phyloP scores from a whole-genome alignment of 164 flowering plant genomes.

The Paratinospora sagittata region DNA sequence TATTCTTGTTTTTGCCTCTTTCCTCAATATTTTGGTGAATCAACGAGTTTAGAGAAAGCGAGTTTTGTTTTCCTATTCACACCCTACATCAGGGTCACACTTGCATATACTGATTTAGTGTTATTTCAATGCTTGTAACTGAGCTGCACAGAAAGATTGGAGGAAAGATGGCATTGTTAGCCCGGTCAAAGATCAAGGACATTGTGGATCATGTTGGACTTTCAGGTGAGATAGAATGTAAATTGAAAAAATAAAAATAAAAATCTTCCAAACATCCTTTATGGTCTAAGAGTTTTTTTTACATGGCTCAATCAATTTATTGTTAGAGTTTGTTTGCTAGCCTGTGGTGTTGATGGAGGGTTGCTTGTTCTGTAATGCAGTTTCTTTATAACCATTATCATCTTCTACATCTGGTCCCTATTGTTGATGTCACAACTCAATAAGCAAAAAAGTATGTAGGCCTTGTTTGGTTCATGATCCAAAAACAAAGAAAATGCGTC shows the following conservation, averaged over 20 bases:
- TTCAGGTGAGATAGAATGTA: constrained; percentile 93
- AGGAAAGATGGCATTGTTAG: constrained; percentile 79
- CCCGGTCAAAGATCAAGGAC: constrained; percentile 86
- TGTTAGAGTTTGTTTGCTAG: background rate
- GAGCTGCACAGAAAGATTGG: constrained; percentile 77
- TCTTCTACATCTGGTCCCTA: background rate
- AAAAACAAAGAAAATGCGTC: no score
- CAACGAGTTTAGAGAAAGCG: no score
- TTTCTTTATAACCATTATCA: background rate
- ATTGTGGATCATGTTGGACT: constrained; percentile 99
- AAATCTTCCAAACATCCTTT: no score
- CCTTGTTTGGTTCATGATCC: no score
- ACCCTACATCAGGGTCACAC: background rate
- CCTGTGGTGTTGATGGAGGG: background rate
- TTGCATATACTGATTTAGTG: background rate
- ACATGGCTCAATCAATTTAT: background rate
- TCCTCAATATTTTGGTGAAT: no score
- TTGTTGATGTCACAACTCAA: no score
- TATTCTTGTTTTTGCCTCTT: no score
- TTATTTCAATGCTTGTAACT: background rate
- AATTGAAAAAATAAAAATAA: no score
- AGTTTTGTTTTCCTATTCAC: no score
- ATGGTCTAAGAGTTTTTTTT: no score
- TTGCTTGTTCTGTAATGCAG: background rate
- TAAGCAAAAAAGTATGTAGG: no score